phyloP scores from a whole-genome alignment of 495 filamentous ascomycete genomes.

The Pseudotulostoma volvatum region DNA sequence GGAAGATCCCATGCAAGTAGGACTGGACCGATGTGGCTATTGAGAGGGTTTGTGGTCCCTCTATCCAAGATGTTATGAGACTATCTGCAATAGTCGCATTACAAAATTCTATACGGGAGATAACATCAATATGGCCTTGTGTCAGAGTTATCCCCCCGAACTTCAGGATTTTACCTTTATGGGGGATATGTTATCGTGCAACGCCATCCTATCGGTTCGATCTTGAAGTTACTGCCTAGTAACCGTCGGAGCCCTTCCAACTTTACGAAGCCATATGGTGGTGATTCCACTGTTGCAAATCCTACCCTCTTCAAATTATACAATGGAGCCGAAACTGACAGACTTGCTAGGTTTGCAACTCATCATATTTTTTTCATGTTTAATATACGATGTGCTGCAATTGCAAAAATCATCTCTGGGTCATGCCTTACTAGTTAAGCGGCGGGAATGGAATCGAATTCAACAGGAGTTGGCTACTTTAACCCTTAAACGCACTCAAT shows the following conservation, averaged over 20 bases:
- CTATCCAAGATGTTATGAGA: too few species aligned
- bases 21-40: neutral
- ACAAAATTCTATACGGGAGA: neutral
- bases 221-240: neutral
- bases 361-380: neutral
- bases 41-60: neutral
- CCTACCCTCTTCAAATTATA: slow-evolving; percentile 2
- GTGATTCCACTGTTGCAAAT: slow-evolving; percentile 7
- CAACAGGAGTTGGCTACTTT: neutral
- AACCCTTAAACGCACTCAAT: neutral
- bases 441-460: neutral
- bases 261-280: slow-evolving; percentile 7
- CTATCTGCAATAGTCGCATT: neutral
- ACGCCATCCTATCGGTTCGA: neutral
- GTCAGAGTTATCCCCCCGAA: neutral
- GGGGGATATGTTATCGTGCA: neutral
- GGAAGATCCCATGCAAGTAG: neutral
- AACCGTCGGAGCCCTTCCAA: neutral
- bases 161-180: neutral
- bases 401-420: neutral
- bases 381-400: neutral
- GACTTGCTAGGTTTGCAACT: slow-evolving; percentile 1
- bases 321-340: too few species aligned
- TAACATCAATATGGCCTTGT: neutral
- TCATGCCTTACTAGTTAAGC: neutral